Evolutionary conservation across 1,139 yeast species (phyloP).

Genomic region (Tardiomyces blankii): DNA sequence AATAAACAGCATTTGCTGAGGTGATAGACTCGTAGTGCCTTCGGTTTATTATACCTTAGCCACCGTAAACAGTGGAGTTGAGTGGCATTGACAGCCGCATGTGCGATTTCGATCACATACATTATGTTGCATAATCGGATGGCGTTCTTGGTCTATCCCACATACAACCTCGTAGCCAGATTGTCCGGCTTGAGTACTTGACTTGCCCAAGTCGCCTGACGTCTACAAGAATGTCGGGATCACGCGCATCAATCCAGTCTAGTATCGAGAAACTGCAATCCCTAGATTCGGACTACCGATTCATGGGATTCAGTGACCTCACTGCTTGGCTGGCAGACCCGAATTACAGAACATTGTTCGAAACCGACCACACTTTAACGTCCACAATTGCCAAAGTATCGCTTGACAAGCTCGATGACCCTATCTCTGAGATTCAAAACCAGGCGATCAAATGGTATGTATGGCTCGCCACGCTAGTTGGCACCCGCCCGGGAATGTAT

Average conservation of each 20-base stretch:
- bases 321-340: conserved; percentile 33
- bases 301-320: conserved; percentile 78
- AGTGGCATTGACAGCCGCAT: no score
- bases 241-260: neutral
- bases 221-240: neutral
- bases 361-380: conserved; percentile 10
- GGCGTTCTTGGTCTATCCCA: no score
- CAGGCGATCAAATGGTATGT: conserved; percentile 45
- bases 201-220: no score
- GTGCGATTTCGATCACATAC: no score
- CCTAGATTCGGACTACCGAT: conserved; percentile 71
- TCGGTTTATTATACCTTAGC: no score
- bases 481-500: neutral
- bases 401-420: conserved; percentile 44
- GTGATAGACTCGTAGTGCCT: no score
- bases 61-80: no score
- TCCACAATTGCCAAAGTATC: conserved; percentile 21
- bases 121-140: no score
- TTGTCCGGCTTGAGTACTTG: no score
- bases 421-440: conserved; percentile 65
- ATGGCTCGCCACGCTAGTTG: neutral
- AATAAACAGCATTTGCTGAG: no score
- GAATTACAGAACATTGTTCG: conserved; percentile 19
- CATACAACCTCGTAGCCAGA: no score
- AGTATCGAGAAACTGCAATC: conserved; percentile 19